Conservation (phyloP, 2,329 filamentous ascomycete genomes). For the Penicillium paneum region DNA sequence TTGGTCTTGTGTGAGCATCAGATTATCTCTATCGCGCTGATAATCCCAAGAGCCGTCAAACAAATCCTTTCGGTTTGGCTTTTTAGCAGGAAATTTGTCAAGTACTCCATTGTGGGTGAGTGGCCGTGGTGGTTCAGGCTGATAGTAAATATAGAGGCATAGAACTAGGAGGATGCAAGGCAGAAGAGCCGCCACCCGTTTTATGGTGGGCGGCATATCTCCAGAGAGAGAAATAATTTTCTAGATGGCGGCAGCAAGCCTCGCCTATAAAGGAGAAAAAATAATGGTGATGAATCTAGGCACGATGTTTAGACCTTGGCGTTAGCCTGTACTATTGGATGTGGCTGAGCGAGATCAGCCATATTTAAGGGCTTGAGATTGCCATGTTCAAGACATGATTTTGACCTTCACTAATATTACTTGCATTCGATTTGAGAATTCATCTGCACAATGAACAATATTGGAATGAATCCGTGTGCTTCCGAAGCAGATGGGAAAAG, state of each 20-base stretch:
- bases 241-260: not conserved
- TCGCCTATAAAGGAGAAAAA: not conserved
- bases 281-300: not conserved
- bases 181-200: not conserved
- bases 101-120: not conserved
- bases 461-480: not conserved
- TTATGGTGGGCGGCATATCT: not conserved
- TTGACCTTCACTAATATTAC: not conserved
- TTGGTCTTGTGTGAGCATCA: constrained; percentile 19
- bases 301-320: not conserved
- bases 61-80: not conserved
- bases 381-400: not conserved
- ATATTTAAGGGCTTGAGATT: not conserved
- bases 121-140: not conserved
- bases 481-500: not conserved
- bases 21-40: constrained; percentile 23
- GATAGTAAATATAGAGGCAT: not conserved
- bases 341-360: not conserved
- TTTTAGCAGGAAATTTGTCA: not conserved
- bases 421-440: not conserved
- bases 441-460: not conserved
- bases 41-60: constrained; percentile 14
- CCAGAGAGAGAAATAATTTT: not conserved
- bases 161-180: not conserved
- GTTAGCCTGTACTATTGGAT: not conserved